Base-by-base conservation (phyloP, 495 filamentous ascomycete species). In the Aspergillus conjunctus region DNA sequence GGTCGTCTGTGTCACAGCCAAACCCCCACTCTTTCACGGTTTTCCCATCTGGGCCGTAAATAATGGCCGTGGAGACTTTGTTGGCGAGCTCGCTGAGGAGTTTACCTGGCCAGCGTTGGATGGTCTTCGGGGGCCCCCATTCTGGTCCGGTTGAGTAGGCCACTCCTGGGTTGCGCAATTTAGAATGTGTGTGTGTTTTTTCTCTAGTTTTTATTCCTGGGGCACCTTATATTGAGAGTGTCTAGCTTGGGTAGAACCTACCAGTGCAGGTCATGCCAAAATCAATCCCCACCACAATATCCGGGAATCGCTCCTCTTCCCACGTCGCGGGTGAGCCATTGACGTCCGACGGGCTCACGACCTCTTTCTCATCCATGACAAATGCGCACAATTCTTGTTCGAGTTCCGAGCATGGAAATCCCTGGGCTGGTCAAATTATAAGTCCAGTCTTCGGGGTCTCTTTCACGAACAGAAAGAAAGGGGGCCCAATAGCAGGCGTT, bases 231-330 rank as follows among this genome's bases (percentile, higher is more conserved):
- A 18, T 11, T 17, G 18, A 39, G 8, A 12, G 30, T 26, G 26
- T 26, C 26, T 26, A 26, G 26, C 26, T 26, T 26, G 26, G 26
- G 7, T 17, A 52, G 33, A 9, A n/a, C 71, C 56, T 74, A 81
- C 83, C 83, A 55, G 83, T 85, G 56, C 77, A 86, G 22, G 85
- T 87, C 72, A 85, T 87, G 2, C 85, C 85, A 57, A 87, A 74
- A 62, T 88, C 85, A 51, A 88, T 71, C 15, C 83, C 83, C 26
- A 87, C 77, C 12, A 85, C 66, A 60, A 87, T 80, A 63, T 86
- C 83, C 18, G 84, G 81, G 18, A 54, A 49, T 17, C 58, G 58
- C 51, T 60, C 51, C 14, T 60, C 58, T 15, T 26, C 58, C 58
- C 58, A 54, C 15, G 5, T 53, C 60, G 61, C 65, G 52, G 30